Evolutionary conservation across 306 rosid species (phyloP), one percentile per base, ranked within the genome.

Genomic region (Gastrolobium bilobum): DNA sequence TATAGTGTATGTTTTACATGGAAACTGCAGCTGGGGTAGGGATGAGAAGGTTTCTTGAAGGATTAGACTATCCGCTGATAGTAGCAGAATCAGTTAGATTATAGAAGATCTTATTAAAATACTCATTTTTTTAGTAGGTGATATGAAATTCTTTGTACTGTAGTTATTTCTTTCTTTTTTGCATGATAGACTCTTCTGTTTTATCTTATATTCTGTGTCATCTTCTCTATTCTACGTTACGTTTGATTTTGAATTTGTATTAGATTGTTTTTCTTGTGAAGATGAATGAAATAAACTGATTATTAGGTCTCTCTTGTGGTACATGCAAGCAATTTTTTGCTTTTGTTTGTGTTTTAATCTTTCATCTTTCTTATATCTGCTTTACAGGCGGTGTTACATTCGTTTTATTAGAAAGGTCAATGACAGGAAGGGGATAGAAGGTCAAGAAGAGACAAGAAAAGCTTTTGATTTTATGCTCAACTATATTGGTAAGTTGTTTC

Each of bases 381-480:
- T 62, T 84, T 80, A 64, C 63, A 94, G 99, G 98, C 83, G 94
- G 60, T 95, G 97, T 84, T 95, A 95, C 88, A 95, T 92, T 82
- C 96, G 91, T 75, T 95, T 92, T 83, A 92, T 95, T 71, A 91
- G 90, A 86, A 95, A 88, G 87, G 92, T 59, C 68, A 95, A 95
- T 79, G 97, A 95, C 48, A 86, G 85, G 86, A 95, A 87, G 84
- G 97, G 99, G 60, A 31, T 83, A 56, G 99, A 95, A 83, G 99
- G 99, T 83, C 98, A 92, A 83, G 99, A 95, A 83, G 99, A 95
- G 87, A 95, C 99, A 13, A 92, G 90, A 86, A 95, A 95, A 89
- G 99, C 99, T 76, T 95, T 89, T 82, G 99, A 95, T 73, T 95
- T 92, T 87, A 92, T 92, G 97, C 97, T 94, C 68, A 91, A 85